A percentile compares a stretch with the other conserved stretches of the same genome.
phyloP scores from a whole-genome alignment of 192 early-diverging fungal genomes.

The Entophlyctis luteolus region DNA sequence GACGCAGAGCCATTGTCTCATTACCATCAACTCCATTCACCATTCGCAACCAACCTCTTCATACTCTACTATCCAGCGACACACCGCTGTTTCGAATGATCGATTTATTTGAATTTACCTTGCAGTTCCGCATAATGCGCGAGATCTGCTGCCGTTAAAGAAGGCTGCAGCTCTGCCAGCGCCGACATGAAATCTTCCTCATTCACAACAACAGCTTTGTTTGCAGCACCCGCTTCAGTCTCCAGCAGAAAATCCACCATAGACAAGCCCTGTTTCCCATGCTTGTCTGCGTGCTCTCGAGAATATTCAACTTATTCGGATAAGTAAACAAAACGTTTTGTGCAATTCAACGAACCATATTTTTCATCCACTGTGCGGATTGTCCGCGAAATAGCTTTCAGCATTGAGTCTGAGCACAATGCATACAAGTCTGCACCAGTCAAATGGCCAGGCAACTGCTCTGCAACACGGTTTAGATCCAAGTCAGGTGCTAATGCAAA shows the following conservation, averaged over 20 bases:
- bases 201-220: constrained; percentile 73
- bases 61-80: neutral
- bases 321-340: neutral
- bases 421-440: constrained; percentile 99
- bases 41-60: neutral
- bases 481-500: constrained; percentile 82
- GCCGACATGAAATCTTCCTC: constrained; percentile 81
- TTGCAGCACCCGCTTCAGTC: constrained; percentile 63
- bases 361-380: constrained; percentile 66
- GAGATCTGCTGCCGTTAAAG: constrained; percentile 81
- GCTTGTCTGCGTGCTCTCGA: neutral
- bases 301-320: constrained; percentile 5
- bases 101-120: constrained; percentile 72
- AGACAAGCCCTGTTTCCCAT: too few relatives aligned
- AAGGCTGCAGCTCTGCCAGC: constrained; percentile 79
- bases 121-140: constrained; percentile 78
- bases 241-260: constrained; percentile 85
- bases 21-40: neutral
- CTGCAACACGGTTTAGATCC: constrained; percentile 70
- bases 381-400: constrained; percentile 91
- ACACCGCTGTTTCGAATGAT: neutral
- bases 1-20: neutral
- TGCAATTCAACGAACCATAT: constrained; percentile 37
- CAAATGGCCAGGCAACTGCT: constrained; percentile 83
- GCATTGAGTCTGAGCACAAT: constrained; percentile 92